Evolutionary conservation across 345 rosid genomes (phyloP), one percentile per base, ranked within the genome.

Genomic region (Brassica nigra): DNA sequence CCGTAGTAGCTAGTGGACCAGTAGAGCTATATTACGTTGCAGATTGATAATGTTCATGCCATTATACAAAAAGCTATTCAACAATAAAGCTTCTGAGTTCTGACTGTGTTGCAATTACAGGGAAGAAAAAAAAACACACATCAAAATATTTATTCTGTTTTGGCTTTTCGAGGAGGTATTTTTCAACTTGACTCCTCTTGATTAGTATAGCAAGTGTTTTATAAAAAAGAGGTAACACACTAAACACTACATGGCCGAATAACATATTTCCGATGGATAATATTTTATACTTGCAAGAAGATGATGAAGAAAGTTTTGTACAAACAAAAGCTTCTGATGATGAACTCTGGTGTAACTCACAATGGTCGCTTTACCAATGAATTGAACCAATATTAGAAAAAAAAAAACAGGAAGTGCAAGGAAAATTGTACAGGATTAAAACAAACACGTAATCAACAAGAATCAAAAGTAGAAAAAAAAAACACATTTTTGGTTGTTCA

Each of bases 291-390:
- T 52, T 62, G 78, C 65, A 74, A 62, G 47, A 74, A 62, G 66
- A 68, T 62, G 78, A 80, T 62, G 36, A 6, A 52, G 52, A 74
- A 61, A 8, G 66, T 62, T 62, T 79, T 39, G 65, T 79, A 67
- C 74, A 78, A 78, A 64, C 52, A 72, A 52, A 52, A 66, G 77
- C 18, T 78, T 49, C 73, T 73, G 63, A 73, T 73, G 63, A 73
- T 16, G 4, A 54, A 78, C 72, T 72, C 61, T 27, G 71, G 61
- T 52, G 57, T 14, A 71, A 37, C 76, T 70, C 77, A 54, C 62
- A 66, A 31, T 72, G 73, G 77, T 39, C 33, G 55, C 61, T 14
- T 23, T 29, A 78, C 77, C 71, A 78, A 78, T 66, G 62, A 66
- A 66, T 33, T 31, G 3, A 44, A 59, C 63, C 63, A 15, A 49